A percentile compares a stretch with the other conserved stretches of the same genome.
These are phyloP conservation scores for Taxillus chinensis DNA, from an alignment of 164 flowering plant species.

Conservation along the genomic window DNA sequence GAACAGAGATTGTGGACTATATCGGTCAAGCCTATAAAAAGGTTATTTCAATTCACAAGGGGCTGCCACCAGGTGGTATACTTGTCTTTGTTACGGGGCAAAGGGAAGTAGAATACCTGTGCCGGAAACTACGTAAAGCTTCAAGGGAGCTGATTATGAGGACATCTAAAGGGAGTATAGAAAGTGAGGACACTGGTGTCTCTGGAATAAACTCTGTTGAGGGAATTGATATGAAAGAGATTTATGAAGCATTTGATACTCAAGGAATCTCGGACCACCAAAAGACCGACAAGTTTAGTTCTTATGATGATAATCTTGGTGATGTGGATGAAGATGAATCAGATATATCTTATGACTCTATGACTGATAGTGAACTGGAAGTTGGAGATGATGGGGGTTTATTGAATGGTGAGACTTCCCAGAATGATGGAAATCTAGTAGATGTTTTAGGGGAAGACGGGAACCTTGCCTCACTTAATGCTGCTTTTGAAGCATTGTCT, in stretches of 20 bases:
- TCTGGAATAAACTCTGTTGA: slow-evolving; percentile 20
- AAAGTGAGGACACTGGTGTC: slow-evolving; percentile 14
- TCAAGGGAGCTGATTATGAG: slow-evolving; percentile 34
- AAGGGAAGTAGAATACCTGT: slow-evolving; percentile 85
- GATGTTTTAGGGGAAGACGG: slow-evolving; percentile 35
- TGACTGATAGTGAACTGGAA: slow-evolving; percentile 55
- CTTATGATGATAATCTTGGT: slow-evolving; percentile 38
- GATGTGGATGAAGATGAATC: slow-evolving; percentile 34
- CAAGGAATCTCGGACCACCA: slow-evolving; percentile 20
- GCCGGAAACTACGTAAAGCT: slow-evolving; percentile 62
- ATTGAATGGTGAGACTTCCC: slow-evolving; percentile 8
- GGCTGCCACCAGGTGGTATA: slow-evolving; percentile 86
- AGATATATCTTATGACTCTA: slow-evolving; percentile 36
- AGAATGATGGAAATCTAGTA: slow-evolving; percentile 16
- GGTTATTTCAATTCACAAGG: slow-evolving; percentile 78
- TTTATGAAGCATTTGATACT: slow-evolving; percentile 67
- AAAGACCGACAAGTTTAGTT: slow-evolving; percentile 46
- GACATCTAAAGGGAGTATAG: slow-evolving; percentile 12
- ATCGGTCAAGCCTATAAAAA: slow-evolving; percentile 86
- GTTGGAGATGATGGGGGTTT: slow-evolving; percentile 24
- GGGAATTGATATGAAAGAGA: slow-evolving; percentile 46
- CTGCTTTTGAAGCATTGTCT: slow-evolving; percentile 73
- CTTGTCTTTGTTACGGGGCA: slow-evolving; percentile 97
- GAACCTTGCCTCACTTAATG: slow-evolving; percentile 49
- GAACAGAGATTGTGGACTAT: slow-evolving; percentile 80